Base-by-base conservation (phyloP, 305 asterid genomes). In the Rubia tinctorum region DNA sequence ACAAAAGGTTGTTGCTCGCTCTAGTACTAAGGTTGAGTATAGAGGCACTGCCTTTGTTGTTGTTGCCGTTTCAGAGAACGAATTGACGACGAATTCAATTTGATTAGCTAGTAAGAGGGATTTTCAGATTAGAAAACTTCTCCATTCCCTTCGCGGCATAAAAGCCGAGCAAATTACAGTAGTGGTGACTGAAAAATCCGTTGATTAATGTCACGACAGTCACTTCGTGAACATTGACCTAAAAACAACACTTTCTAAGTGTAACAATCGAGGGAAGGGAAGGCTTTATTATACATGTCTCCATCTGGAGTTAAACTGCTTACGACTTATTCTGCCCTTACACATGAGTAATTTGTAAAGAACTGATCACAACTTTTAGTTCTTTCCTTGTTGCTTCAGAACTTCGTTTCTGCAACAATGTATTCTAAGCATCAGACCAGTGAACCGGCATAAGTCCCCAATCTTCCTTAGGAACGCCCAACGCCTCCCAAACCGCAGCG, bases 401-500 rank as follows among this genome's bases (percentile, higher is more conserved):
- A 15, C 65, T 49, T 40, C 27, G 17, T 7, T 23, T 12, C 9
- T 70, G 49, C 73, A 62, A 39, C n/a, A 63, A 53, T 53, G 18
- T 53, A 22, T n/a, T 53, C 64, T 34, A 37, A 17, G 73, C 53
- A 17, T 82, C 81, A 34, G 81, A 69, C 83, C 79, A 79, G 79
- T 10, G 45, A 34, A 82, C 59, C 3, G 79, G 75, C 68, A 69
- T 69, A 72, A 27, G 53, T 18, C 77, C 83, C 73, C 64, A 66
- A 8, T 79, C 73, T 3, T 45, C 18, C 12, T 58, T 71, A 2
- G 83, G 77, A 15, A 82, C 72, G 5, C 49, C 56, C 30, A 76
- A 44, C 22, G 83, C 73, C 61, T 76, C 44, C 83, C 85, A 76
- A 23, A 76, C 83, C n/a, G 81, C 85, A 58, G 51, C 67, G 62